These are phyloP conservation scores for Pleurotus giganteus DNA, from an alignment of 768 basidiomycete species.

Conservation along the genomic window DNA sequence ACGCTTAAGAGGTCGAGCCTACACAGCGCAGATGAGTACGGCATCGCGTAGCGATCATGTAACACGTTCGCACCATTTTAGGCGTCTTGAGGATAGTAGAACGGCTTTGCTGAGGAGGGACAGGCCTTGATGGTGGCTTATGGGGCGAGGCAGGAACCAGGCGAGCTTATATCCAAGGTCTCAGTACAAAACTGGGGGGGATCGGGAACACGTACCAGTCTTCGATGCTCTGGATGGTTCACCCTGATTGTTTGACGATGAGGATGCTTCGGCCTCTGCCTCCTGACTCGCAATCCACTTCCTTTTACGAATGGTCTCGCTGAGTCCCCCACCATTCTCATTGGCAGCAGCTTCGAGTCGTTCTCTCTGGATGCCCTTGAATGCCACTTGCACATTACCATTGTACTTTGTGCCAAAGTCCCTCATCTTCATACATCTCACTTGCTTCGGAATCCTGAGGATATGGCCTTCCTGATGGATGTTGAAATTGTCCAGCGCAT, in stretches of 20 bases:
- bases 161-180: constrained; percentile 32
- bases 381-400: constrained; percentile 69
- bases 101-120: constrained; percentile 48
- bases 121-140: constrained; percentile 54
- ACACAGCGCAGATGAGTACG: neutral
- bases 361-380: constrained; percentile 68
- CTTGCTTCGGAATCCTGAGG: constrained; percentile 70
- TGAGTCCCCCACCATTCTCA: constrained; percentile 53
- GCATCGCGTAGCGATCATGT: neutral
- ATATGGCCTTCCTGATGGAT: constrained; percentile 76
- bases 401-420: constrained; percentile 79
- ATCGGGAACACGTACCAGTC: constrained; percentile 44
- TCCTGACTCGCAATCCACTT: constrained; percentile 75
- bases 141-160: constrained; percentile 49
- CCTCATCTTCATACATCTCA: constrained; percentile 68
- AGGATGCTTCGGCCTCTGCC: constrained; percentile 39
- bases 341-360: constrained; percentile 50
- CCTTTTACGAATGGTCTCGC: constrained; percentile 67
- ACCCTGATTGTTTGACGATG: constrained; percentile 21
- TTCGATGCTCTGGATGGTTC: constrained; percentile 46
- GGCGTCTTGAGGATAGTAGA: constrained; percentile 42
- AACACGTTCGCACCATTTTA: constrained; percentile 30
- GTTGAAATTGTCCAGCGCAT: constrained; percentile 70
- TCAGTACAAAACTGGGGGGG: constrained; percentile 11
- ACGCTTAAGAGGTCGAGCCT: neutral